Evolutionary conservation across 331 rosid genomes (phyloP).

Genomic region (Quercus tomentella): DNA sequence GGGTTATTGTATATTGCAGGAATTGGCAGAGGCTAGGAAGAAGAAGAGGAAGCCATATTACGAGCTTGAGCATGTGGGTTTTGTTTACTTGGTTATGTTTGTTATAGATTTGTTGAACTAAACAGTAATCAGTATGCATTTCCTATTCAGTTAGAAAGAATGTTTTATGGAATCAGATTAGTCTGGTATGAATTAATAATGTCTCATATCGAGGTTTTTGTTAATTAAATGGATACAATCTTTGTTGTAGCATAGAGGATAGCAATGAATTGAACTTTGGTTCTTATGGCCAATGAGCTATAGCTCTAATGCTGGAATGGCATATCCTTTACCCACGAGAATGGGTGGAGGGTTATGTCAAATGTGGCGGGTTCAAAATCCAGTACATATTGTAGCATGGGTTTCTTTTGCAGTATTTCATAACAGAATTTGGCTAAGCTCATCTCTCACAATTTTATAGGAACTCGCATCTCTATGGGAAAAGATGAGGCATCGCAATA

Average conservation of each 20-base stretch:
- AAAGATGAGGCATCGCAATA: conserved; percentile 80
- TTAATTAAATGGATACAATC: background rate
- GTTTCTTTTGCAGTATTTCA: no score
- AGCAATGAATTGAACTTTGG: no score
- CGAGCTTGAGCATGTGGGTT: conserved; percentile 64
- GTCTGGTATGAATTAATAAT: background rate
- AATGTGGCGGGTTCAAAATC: no score
- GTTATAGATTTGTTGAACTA: background rate
- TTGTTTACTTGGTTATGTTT: background rate
- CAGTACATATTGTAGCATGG: background rate
- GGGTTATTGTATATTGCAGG: conserved; percentile 31
- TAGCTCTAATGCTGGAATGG: no score
- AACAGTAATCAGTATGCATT: background rate
- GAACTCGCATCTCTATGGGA: conserved; percentile 93
- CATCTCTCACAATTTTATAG: conserved; percentile 27
- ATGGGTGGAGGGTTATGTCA: no score
- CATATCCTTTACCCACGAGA: no score
- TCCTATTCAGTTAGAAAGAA: background rate
- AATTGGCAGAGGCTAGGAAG: conserved; percentile 71
- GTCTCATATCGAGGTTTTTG: background rate
- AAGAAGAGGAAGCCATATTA: conserved; percentile 73
- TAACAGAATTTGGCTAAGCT: background rate
- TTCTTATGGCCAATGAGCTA: no score
- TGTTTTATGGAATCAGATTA: background rate
- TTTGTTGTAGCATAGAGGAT: no score